These are phyloP conservation scores for Zea mays DNA, from an alignment of 176 grass and related monocot species.

Conservation along the genomic window Zm-B73-REFERENCE-NAM-5.0 NC_050098.1:214029001-214029500, in stretches of 20 bases:
- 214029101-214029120: conserved; percentile 85
- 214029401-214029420: too few species aligned
- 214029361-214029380: not conserved
- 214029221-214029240: not conserved
- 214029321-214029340: conserved; percentile 9
- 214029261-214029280: too few species aligned
- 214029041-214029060: conserved; percentile 83
- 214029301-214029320: not conserved
- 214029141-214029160: conserved; percentile 87
- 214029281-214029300: not conserved
- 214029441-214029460: too few species aligned
- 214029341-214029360: not conserved
- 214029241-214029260: not conserved
- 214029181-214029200: conserved; percentile 21
- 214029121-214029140: conserved; percentile 89
- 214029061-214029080: conserved; percentile 67
- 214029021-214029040: conserved; percentile 74
- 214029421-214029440: too few species aligned
- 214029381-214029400: not conserved
- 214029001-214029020: not conserved
- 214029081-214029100: conserved; percentile 85
- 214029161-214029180: conserved; percentile 68
- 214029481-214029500: too few species aligned
- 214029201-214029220: conserved; percentile 31
- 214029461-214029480: too few species aligned